Base-by-base conservation (phyloP, 1,284 basidiomycete species). In the Melanopsichium pennsylvanicum region DNA sequence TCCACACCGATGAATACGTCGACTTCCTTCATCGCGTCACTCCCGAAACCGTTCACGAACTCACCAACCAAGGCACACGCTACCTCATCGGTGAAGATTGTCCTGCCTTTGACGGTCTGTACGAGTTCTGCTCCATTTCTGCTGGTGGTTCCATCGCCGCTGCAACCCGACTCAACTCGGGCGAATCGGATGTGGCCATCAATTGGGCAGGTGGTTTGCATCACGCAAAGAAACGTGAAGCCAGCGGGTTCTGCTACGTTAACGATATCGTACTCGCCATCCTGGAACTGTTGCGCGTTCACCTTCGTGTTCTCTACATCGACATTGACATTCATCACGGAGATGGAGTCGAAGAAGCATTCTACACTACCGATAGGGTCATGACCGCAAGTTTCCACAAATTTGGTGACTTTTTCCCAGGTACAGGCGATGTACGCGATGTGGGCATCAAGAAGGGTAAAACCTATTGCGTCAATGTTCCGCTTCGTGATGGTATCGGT, bases 281-380 rank as follows among this genome's bases (percentile, higher is more conserved):
- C 32, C 67, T 79, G 31, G 78, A 81, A 66, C 69, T 81, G 22
- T 51, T 81, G 13, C 60, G 85, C 16, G 84, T 84, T 62, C 86
- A 87, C 76, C 87, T 91, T 0, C 90, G 96, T 51, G 94, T 98
- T 2, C 84, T 98, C 21, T 98, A 98, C 82, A 91, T 98, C 80
- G 95, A 98, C 82, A 95, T 98, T 54, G 95, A 98, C 82, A 93
- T 93, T 52, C 95, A 97, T 81, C 95, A 98, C 76, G 95, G 95
- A 7, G 96, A 98, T 79, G 96, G 95, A 16, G 95, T 98, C 29
- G 95, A 98, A 77, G 95, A 98, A 81, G 96, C 95, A 1, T 98
- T 98, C 84, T 97, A 97, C 82, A 93, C 92, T 21, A 97, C 93
- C 3, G 91, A 98, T 81, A 86, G 95, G 46, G 95, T 98, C 72